Evolutionary conservation across 257 asterid species (phyloP).

Genomic region (Lycium ferocissimum): DNA sequence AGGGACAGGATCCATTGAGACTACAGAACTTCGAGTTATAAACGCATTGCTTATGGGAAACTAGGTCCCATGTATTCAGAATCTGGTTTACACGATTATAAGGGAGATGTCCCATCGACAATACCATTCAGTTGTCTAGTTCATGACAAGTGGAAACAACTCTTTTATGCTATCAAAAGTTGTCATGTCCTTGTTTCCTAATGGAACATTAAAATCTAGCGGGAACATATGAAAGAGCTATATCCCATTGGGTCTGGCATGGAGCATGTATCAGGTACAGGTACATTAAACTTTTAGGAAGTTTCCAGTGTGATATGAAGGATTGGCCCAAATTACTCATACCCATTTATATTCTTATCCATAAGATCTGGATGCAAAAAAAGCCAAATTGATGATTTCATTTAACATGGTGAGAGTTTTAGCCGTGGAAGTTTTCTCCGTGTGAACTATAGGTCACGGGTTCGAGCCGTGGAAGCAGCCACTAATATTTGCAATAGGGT

Average conservation of each 20-base stretch:
- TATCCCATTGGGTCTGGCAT: background rate
- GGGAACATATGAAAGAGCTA: background rate
- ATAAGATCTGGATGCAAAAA: background rate
- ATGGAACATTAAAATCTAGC: background rate
- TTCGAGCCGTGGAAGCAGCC: no score
- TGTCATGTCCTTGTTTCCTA: background rate
- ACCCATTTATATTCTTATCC: background rate
- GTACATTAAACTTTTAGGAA: background rate
- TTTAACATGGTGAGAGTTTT: background rate
- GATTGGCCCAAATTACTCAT: constrained; percentile 4
- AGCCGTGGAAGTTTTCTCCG: background rate
- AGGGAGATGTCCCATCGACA: background rate
- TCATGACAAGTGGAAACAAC: constrained; percentile 12
- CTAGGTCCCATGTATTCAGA: background rate
- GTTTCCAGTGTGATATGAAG: constrained; percentile 5
- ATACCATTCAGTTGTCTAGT: background rate
- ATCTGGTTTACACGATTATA: background rate
- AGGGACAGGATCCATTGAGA: constrained; percentile 17
- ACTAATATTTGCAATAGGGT: no score
- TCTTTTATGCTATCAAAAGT: background rate
- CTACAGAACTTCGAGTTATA: background rate
- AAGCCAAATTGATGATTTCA: background rate
- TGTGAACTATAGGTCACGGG: no score
- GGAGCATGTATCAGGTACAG: background rate
- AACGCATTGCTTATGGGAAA: background rate